phyloP scores from a whole-genome alignment of 1,284 basidiomycete species.

The Trichosporon ovoides region DNA sequence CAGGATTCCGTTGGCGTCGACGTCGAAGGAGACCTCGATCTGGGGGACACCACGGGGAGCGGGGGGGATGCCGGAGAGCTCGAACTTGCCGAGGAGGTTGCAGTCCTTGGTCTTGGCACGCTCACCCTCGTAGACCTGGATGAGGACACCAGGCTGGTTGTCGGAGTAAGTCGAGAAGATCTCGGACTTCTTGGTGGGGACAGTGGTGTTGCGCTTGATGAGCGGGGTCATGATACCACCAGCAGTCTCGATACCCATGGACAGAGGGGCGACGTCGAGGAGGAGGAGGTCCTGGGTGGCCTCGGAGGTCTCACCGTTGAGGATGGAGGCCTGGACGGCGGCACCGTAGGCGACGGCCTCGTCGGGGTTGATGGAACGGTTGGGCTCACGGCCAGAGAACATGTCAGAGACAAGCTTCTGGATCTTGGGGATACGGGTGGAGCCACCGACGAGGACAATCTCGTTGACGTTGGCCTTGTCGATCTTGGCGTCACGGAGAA shows the following conservation, averaged over 20 bases:
- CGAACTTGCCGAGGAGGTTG: conserved; percentile 98
- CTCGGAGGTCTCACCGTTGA: conserved; percentile 63
- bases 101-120: conserved; percentile 99
- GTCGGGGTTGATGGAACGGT: conserved; percentile 94
- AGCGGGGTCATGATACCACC: conserved; percentile 98
- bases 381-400: conserved; percentile 96
- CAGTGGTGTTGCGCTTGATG: conserved; percentile 85
- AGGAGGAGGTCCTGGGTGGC: conserved; percentile 74
- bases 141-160: conserved; percentile 98
- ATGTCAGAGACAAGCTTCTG: conserved; percentile 96
- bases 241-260: conserved; percentile 78
- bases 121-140: conserved; percentile 99
- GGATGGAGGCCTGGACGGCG: conserved; percentile 94
- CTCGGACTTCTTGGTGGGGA: conserved; percentile 95
- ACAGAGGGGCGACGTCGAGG: conserved; percentile 82
- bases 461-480: conserved; percentile 74
- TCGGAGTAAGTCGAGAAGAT: conserved; percentile 99
- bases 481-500: conserved; percentile 96
- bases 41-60: conserved; percentile 98
- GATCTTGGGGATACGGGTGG: conserved; percentile 97
- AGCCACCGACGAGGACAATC: conserved; percentile 82
- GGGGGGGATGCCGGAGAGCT: conserved; percentile 94
- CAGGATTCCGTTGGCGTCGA: conserved; percentile 96
- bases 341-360: conserved; percentile 96
- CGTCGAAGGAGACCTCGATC: conserved; percentile 97